These are phyloP conservation scores for Yamadazyma taylorii DNA, from an alignment of 1,139 yeast species.

Conservation along the genomic window DNA sequence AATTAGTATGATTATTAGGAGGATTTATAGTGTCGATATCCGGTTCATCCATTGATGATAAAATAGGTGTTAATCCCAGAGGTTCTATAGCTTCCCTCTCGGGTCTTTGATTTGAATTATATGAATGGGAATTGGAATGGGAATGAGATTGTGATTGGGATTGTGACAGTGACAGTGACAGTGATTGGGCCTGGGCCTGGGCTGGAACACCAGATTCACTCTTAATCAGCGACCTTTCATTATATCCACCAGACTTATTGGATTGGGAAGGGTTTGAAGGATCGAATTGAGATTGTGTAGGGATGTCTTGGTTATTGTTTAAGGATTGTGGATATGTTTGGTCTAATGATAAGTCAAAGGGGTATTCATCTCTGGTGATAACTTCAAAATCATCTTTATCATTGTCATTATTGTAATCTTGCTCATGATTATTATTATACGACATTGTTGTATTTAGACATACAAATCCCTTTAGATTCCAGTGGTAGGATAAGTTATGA, in stretches of 20 bases:
- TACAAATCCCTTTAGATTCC: too few species aligned
- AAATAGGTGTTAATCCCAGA: constrained; percentile 13
- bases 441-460: not conserved
- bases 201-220: too few species aligned
- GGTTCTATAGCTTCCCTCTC: constrained; percentile 7
- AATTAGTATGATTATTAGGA: constrained; percentile 7
- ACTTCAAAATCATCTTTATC: constrained; percentile 37
- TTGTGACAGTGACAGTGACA: too few species aligned
- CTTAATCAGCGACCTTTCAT: too few species aligned
- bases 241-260: not conserved
- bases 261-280: not conserved
- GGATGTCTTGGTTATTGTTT: not conserved
- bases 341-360: constrained; percentile 15
- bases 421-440: not conserved
- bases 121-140: too few species aligned
- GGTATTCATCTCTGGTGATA: constrained; percentile 28
- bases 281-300: not conserved
- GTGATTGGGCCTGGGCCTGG: not conserved
- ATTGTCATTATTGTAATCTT: constrained; percentile 12
- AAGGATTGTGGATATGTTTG: not conserved
- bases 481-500: too few species aligned
- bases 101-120: constrained; percentile 4
- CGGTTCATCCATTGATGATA: constrained; percentile 14
- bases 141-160: too few species aligned
- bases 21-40: constrained; percentile 3